Evolutionary conservation across 495 filamentous ascomycete species (phyloP).

Genomic region (Choiromyces venosus): DNA sequence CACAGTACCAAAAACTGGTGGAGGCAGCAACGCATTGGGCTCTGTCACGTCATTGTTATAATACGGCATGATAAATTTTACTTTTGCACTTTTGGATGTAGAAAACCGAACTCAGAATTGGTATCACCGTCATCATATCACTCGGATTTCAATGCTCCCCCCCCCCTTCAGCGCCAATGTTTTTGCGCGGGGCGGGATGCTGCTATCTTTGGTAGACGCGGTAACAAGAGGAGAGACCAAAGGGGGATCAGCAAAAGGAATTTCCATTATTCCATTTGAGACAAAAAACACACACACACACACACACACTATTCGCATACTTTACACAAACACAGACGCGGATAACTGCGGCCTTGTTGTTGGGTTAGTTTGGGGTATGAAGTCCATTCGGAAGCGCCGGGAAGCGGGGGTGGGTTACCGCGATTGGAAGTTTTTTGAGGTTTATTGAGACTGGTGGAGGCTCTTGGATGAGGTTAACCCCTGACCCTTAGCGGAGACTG

Average conservation of each 20-base stretch:
- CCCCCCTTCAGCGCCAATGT: background rate
- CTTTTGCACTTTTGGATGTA: background rate
- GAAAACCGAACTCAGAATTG: background rate
- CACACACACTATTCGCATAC: background rate
- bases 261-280: background rate
- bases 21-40: background rate
- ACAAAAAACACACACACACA: background rate
- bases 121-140: background rate
- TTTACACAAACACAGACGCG: background rate
- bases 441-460: background rate
- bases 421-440: background rate
- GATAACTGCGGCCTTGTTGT: background rate
- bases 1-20: background rate
- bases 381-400: background rate
- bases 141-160: background rate
- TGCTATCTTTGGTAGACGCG: background rate
- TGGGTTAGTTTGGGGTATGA: background rate
- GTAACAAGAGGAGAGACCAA: background rate
- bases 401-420: background rate
- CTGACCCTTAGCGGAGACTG: background rate
- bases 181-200: background rate
- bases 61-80: background rate
- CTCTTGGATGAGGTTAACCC: conserved; percentile 2
- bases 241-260: background rate
- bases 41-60: background rate